Conservation (phyloP, 177 flowering plant species). For the Tripterygium wilfordii region DNA sequence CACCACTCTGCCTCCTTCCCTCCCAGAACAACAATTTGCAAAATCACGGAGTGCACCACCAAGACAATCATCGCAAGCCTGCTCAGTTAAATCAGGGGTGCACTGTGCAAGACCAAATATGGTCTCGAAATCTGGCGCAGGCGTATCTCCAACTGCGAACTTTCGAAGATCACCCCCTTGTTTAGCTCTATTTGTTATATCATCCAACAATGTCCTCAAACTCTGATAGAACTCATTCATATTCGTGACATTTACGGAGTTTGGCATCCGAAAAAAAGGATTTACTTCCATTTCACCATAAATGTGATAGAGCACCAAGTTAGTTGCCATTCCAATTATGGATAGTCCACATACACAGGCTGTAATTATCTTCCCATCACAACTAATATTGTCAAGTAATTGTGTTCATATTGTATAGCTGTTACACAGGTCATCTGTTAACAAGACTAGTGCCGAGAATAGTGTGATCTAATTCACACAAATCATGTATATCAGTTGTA, state of each 20-base stretch:
- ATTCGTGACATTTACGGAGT: neutral
- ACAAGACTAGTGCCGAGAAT: too few relatives aligned
- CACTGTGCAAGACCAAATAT: constrained; percentile 16
- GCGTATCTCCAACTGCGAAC: neutral
- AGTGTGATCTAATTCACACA: too few relatives aligned
- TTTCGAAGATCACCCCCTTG: neutral
- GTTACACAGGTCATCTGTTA: too few relatives aligned
- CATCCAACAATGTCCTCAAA: neutral
- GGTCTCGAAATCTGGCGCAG: neutral
- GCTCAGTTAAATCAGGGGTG: constrained; percentile 13
- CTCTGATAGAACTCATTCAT: neutral
- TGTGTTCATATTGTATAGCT: too few relatives aligned
- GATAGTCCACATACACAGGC: too few relatives aligned
- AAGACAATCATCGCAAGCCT: constrained; percentile 6
- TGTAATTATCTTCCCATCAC: too few relatives aligned
- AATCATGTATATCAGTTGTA: too few relatives aligned
- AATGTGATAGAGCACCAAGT: too few relatives aligned
- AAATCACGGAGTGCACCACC: neutral
- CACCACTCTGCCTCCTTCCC: constrained; percentile 7
- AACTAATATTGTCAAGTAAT: too few relatives aligned
- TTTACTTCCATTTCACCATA: neutral
- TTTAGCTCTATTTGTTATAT: too few relatives aligned
- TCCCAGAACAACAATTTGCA: constrained; percentile 3
- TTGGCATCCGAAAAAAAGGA: neutral
- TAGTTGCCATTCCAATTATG: too few relatives aligned